Evolutionary conservation across 148 eudicot species (phyloP), one percentile per base, ranked within the genome.

Genomic region (Heliosperma pusillum): DNA sequence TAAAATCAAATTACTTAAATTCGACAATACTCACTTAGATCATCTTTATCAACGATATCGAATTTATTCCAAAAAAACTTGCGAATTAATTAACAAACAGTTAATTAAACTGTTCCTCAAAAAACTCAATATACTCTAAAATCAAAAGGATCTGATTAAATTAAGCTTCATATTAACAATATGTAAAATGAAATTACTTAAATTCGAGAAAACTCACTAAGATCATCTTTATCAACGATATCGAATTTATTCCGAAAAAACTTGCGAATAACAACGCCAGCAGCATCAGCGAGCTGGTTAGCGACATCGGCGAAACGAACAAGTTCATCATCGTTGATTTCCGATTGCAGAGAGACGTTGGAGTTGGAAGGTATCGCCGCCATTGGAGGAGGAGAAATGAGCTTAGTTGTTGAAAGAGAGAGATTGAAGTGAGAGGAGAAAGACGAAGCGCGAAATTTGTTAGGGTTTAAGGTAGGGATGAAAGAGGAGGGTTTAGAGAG

Each of bases 241-340:
- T 91, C 97, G 55, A 93, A 88, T 70, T 78, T 81, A 72, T 91
- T 87, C 47, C 98, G 87, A 78, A 93, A 93, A 73, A 87, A 93
- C 61, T 80, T 82, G 22, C 95, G 89, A 24, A 93, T 91, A 25
- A 93, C 95, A 19, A 82, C 88, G 10, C 97, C 98, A 20, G 98
- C 85, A 25, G 97, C 98, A 75, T 89, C 95, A 1, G 98, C 97
- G 61, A 91, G 80, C 79, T 80, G 52, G 55, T 87, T 86, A 2
- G 88, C 95, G 4, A 89, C 86, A 3, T 62, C 79, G 2, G 86
- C 82, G 68, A 89, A 88, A 0, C 72, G 84, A 66, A 85, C 91
- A 17, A 91, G 66, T 15, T 91, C 91, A 8, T 60, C 76, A 60
- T 65, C 75, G 11, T 72, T 70, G 47, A 75, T 21, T 3, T 16